Evolutionary conservation across 805 yeast species (phyloP), one percentile per base, ranked within the genome.

Genomic region (Yarrowia deformans): DNA sequence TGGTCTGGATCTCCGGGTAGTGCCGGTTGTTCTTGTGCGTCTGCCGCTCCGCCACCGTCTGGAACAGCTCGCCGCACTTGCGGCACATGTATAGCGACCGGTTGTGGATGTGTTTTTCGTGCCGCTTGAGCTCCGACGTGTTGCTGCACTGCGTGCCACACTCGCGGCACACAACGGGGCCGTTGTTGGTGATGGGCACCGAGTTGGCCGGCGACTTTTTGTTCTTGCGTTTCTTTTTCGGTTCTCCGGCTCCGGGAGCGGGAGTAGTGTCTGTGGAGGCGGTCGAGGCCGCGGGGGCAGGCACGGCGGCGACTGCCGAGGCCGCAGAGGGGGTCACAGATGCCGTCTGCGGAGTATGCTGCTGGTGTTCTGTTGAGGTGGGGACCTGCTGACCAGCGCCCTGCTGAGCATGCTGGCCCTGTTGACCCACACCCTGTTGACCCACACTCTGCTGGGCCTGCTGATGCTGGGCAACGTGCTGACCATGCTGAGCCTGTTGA

Each of bases 21-120:
- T 73, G 75, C 68, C 71, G 67, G 72, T 73, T 73, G 68, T 73
- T 73, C 46, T 73, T 73, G 70, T 73, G 75, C 40, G 75, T 73
- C 58, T 73, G 75, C 7, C 75, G 67, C 49, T 73, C 75, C n/a
- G 75, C 75, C 14, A 73, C 70, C 9, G 74, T 71, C 18, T 55
- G 66, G 67, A 73, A 73, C 63, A 73, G 70, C 68, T 72, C 71
- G 39, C 75, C 75, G 54, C 75, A 73, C 48, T 70, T 71, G 19
- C 75, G 74, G 55, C 75, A 73, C 67, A 72, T 71, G 71, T 64
- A 73, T 16, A 72, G 69, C 42, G 69, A 67, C 46, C 70, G 48
- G 46, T 70, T 70, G 61, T 73, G 75, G 13, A 60, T 42, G 43
- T 50, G 64, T 64, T 73, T 73, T 39, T 70, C 70, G 50, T 73